Base-by-base conservation (phyloP, 2,329 filamentous ascomycete genomes). In the Nothomitra cinnamomea region DNA sequence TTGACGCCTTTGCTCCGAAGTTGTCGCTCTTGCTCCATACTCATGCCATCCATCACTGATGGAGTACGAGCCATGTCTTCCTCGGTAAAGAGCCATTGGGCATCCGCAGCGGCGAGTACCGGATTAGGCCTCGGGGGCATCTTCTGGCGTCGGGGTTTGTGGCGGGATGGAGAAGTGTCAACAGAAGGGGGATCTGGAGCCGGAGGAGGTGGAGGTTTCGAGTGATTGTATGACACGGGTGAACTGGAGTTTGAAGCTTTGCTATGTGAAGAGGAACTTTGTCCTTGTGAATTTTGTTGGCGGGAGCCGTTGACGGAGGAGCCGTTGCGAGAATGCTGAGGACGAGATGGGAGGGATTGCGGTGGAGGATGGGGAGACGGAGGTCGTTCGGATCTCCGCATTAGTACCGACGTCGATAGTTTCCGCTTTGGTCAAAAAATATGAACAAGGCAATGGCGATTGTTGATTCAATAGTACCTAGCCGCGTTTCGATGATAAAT, bases 1-100 rank as follows among this genome's bases (percentile, higher is more conserved):
- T 95, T 94, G 64, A 95, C 83, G 48, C 92, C 90, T 66, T 96
- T 96, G 56, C 85, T 83, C 54, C 92, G 80, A 55, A 85, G 76
- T 58, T 84, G 76, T 57, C 87, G 77, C 70, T 96, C 92, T 63
- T 92, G 82, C 28, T 81, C 78, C 2, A 81, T 75, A 7, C 79
- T 67, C 64, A 96, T 78, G 21, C 90, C 90, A 60, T 95, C 86
- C 13, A 88, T 69, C 56, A 94, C 82, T 52, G 87, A 92, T 0
- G 92, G 92, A 5, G 87, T 85, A 63, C 83, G 85, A 53, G 79
- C 70, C 24, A 94, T 76, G 69, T 98, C 92, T 49, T 87, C 82
- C 47, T 85, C 76, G 13, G 83, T 86, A 65, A 95, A 96, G 54
- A 87, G 76, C 92, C 92, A 98, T 74, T 96, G 90, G 59, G 72